Base-by-base conservation (phyloP, 2,329 filamentous ascomycete genomes). In the Colletotrichum sp. region DNA sequence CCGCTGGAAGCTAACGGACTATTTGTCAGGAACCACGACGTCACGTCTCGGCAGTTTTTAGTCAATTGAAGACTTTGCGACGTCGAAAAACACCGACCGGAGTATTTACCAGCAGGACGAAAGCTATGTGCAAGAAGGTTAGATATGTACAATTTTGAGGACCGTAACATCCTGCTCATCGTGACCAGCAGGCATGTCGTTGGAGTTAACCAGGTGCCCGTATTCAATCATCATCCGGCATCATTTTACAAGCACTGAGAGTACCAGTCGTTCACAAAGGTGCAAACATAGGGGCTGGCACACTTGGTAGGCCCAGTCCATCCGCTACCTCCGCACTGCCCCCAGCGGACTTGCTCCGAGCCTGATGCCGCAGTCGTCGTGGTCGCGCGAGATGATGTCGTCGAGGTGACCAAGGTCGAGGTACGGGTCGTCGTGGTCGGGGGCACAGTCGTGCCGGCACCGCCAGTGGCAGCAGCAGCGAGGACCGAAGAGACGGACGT, bases 401-500 rank as follows among this genome's bases (percentile, higher is more conserved):
- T 71, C 5, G 72, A 57, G 18, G 75, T 75, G 21, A 67, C 48
- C 18, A 74, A 24, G 1, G 48, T 72, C 55, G 75, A 55, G 13
- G 71, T 26, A 28, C 66, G 66, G 6, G 66, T 64, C 5, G 72
- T 71, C 13, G 65, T 60, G 5, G 26, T 24, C 34, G 60, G 61
- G 12, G 57, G 65, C 1, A 12, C 24, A 26, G 72, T 72, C 21
- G 72, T 60, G 13, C 21, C 39, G 1, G 30, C 66, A n/a, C 43
- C 32, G 2, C 72, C 36, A 1, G 80, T 81, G 4, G 78, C 80
- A 6, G 80, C 81, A 2, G 80, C 82, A 34, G 83, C 82, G 10
- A 86, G 82, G 12, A 83, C 75, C 36, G 82, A 81, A 6, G 83
- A 83, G n/a, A 87, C 83, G 30, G 82, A 83, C 18, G 80, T 83